Base-by-base conservation (phyloP, 495 filamentous ascomycete species). In the Ascobolus immersus region DNA sequence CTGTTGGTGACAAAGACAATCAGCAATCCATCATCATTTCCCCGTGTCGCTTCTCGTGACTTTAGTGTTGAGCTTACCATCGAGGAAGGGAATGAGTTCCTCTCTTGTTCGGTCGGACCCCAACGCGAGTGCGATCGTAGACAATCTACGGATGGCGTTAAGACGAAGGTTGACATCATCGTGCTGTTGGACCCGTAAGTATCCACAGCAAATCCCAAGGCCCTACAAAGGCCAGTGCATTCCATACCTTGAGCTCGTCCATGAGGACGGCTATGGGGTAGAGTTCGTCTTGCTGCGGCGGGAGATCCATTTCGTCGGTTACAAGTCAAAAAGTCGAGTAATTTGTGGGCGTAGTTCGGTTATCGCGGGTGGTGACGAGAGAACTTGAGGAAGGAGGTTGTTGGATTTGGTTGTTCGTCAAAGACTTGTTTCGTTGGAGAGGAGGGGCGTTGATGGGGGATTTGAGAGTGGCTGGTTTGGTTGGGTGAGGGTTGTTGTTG, bases 261-360 rank as follows among this genome's bases (percentile, higher is more conserved):
- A 96, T 96, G 52, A 96, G 70, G 36, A 96, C 89, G 40, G 86
- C 86, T 62, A 96, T 96, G 48, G 86, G 86, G 56, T 92, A 94
- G 41, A 96, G 80, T 68, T 93, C 89, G 56, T 94, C 84, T 52
- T 71, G 89, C 58, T 74, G 67, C 43, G 62, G 64, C 46, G 70
- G 67, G 42, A 61, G 64, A 48, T 78, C 72, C 73, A 79, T 79
- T 32, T 33, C 33, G n/a, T 29, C 7, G 12, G 28, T 37, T 20
- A 35, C 13, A 21, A 25, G 21, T 33, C n/a, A 30, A 17, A 20
- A 14, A 24, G 7, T 26, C 12, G 20, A 12, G 6, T 12, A 12
- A 10, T 25, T 12, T 35, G 33, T 26, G 33, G 35, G 41, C 32
- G 37, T 37, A 28, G n/a, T n/a, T 30, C 27, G 38, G 8, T 30